Evolutionary conservation across 306 rosid genomes (phyloP).

Genomic region (Trifolium dubium): DNA sequence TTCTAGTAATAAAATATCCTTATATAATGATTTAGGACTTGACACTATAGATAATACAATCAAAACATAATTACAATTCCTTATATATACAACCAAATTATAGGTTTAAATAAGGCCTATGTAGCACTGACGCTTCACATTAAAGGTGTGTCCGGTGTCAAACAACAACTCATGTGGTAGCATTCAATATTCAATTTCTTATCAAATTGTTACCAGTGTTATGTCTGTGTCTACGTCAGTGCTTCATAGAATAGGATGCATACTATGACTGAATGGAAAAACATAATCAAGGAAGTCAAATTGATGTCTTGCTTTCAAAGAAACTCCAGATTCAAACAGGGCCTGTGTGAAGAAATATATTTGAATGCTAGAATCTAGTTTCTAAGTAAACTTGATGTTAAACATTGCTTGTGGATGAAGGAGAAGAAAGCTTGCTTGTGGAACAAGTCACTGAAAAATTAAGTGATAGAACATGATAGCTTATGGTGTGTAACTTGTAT

Average conservation of each 20-base stretch:
- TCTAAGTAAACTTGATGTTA: neutral
- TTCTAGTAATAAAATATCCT: neutral
- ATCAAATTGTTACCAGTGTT: neutral
- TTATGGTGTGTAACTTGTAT: no score
- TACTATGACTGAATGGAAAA: constrained; percentile 20
- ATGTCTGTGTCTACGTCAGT: neutral
- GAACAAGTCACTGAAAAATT: no score
- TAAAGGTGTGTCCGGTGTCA: no score
- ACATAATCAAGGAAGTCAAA: neutral
- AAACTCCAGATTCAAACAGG: constrained; percentile 23
- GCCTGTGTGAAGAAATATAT: constrained; percentile 9
- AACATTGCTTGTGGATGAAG: no score
- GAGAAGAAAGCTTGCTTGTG: no score
- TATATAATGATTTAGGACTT: neutral
- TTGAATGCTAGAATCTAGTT: constrained; percentile 17
- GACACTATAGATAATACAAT: neutral
- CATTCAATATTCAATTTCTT: neutral
- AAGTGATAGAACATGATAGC: no score
- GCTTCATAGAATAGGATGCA: neutral
- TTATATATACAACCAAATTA: neutral
- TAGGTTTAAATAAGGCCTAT: constrained; percentile 5
- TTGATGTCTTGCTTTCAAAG: constrained; percentile 8
- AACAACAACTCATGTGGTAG: neutral
- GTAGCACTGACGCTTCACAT: neutral
- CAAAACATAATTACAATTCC: neutral